These are phyloP conservation scores for Durio zibethinus DNA, from an alignment of 345 rosid species.

Conservation along the genomic window DNA sequence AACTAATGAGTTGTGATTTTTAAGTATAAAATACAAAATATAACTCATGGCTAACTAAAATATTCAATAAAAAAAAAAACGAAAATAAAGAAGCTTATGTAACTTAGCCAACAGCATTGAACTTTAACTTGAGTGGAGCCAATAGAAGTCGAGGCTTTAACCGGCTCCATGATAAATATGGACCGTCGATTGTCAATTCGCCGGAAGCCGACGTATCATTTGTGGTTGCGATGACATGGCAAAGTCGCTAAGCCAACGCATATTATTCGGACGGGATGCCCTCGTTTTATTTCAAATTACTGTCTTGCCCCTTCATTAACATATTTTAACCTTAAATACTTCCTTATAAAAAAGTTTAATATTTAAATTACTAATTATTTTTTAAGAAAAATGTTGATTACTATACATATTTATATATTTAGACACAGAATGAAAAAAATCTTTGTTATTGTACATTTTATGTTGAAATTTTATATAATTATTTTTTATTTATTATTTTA, in stretches of 20 bases:
- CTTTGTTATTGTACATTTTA: not conserved
- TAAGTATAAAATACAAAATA: no score
- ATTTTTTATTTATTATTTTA: not conserved
- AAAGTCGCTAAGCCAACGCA: not conserved
- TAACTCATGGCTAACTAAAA: not conserved
- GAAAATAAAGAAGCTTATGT: not conserved
- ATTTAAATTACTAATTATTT: no score
- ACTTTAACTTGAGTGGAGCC: not conserved
- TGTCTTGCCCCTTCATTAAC: not conserved
- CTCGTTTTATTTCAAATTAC: not conserved
- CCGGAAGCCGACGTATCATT: not conserved
- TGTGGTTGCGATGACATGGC: not conserved
- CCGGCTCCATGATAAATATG: not conserved
- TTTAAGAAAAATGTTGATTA: no score
- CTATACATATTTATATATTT: no score
- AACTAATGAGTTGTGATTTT: not conserved
- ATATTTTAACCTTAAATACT: not conserved
- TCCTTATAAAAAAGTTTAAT: no score
- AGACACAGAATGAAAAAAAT: no score
- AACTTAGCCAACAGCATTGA: not conserved
- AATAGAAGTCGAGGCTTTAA: not conserved
- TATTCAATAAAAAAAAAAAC: not conserved
- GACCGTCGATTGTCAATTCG: not conserved
- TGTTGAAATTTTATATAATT: not conserved
- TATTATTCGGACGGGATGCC: not conserved